Conservation (phyloP, 2,329 filamentous ascomycete genomes). For the Onygena corvina region DNA sequence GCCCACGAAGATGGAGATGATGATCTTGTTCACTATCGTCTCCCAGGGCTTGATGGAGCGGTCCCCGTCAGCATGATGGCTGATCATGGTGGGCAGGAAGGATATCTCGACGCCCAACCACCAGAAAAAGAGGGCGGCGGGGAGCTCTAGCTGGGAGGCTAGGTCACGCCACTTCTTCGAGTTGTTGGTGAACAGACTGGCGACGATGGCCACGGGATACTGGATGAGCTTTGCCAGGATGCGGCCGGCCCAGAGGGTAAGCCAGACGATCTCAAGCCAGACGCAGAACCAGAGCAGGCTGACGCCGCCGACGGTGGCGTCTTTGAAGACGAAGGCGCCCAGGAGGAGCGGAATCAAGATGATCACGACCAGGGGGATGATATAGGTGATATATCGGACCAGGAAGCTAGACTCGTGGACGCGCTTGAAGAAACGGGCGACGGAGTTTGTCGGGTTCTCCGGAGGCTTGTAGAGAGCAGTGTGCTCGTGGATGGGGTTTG, state of each 20-base stretch:
- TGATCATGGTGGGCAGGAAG: constrained; percentile 68
- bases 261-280: constrained; percentile 89
- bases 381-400: constrained; percentile 60
- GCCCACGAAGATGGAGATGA: constrained; percentile 72
- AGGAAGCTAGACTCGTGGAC: constrained; percentile 54
- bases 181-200: constrained; percentile 71
- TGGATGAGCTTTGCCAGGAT: constrained; percentile 55
- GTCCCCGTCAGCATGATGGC: constrained; percentile 47
- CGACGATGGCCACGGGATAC: constrained; percentile 48
- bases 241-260: constrained; percentile 70
- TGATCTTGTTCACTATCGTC: constrained; percentile 66
- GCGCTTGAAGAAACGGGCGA: constrained; percentile 54
- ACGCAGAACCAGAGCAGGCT: constrained; percentile 81
- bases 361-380: constrained; percentile 51
- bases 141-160: constrained; percentile 71
- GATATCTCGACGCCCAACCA: constrained; percentile 76
- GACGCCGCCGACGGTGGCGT: constrained; percentile 60
- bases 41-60: constrained; percentile 55
- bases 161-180: constrained; percentile 89
- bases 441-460: constrained; percentile 47
- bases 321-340: constrained; percentile 47
- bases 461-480: constrained; percentile 53
- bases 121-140: constrained; percentile 82
- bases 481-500: constrained; percentile 57
- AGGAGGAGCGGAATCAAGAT: constrained; percentile 57